Base-by-base conservation (phyloP, 2,329 filamentous ascomycete species). In the Elsinoe necatrix region DNA sequence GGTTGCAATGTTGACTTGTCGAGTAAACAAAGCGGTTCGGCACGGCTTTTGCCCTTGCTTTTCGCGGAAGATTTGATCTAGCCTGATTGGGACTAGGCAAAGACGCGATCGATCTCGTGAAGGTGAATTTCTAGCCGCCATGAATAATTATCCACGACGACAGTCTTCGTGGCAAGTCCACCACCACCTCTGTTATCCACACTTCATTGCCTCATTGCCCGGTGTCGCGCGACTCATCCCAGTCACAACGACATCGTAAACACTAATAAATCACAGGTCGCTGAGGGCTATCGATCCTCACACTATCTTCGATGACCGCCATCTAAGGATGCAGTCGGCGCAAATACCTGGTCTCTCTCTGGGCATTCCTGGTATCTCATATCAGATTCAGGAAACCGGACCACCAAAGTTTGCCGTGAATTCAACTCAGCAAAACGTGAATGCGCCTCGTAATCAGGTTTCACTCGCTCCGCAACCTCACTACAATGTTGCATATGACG, bases 11-110 rank as follows among this genome's bases (percentile, higher is more conserved):
- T 52, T 52, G 48, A 52, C 34, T 37, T 23, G 48, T 20, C 39
- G 23, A 56, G 54, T 56, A 56, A 56, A 56, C 54, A 56, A 41
- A 27, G 34, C 48, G 48, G 48, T 37, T 52, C 48, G 31, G 48
- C 48, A 37, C 48, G 48, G 48, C 48, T 52, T 20, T 35, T 20
- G 31, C 48, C 41, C 41, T 45, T 45, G 41, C 41, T 45, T 45
- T 45, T 27, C n/a, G 20, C 20, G 21, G 14, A 14, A 43, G 41
- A 23, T 12, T 25, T 9, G 6, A n/a, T 45, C 41, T 45, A 45
- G 41, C 41, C 21, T 12, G 12, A 45, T 45, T 45, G 11, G 41
- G 41, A 23, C 16, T 37, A 37, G 34, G 5, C 9, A 4, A 12
- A 4, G 34, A 25, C 41, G 41, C 41, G 41, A 45, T 20, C 25